Evolutionary conservation across 108 stramenopile genomes (phyloP).

Genomic region (Cyclotella distinguenda): DNA sequence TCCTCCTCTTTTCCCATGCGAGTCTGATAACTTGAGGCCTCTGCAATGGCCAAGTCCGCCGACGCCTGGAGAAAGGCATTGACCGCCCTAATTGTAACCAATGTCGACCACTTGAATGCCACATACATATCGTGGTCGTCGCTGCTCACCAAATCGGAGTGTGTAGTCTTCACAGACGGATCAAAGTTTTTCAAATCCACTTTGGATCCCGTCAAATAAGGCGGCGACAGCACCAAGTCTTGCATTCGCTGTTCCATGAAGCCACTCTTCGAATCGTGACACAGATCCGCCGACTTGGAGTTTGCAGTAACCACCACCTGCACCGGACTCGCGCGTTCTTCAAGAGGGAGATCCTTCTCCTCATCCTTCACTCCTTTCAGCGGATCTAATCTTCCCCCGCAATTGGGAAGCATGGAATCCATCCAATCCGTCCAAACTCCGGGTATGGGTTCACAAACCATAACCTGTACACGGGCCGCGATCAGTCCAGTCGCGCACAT

Average conservation of each 20-base stretch:
- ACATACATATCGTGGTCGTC: conserved; percentile 86
- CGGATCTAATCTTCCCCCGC: conserved; percentile 71
- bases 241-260: conserved; percentile 87
- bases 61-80: conserved; percentile 82
- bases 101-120: conserved; percentile 81
- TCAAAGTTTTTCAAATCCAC: conserved; percentile 39
- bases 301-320: conserved; percentile 85
- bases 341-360: conserved; percentile 48
- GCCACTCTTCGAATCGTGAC: conserved; percentile 84
- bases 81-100: conserved; percentile 68
- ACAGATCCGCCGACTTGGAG: conserved; percentile 74
- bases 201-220: conserved; percentile 54
- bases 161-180: conserved; percentile 69
- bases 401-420: conserved; percentile 72
- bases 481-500: conserved; percentile 85
- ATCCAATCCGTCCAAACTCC: conserved; percentile 88
- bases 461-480: conserved; percentile 77
- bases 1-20: conserved; percentile 27
- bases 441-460: conserved; percentile 85
- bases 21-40: conserved; percentile 53
- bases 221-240: conserved; percentile 78
- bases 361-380: conserved; percentile 26
- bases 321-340: conserved; percentile 82
- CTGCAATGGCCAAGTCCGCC: conserved; percentile 82
- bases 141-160: conserved; percentile 80